Evolutionary conservation across 1,284 basidiomycete species (phyloP), one percentile per base, ranked within the genome.

Genomic region (Tylopilus microsporus): DNA sequence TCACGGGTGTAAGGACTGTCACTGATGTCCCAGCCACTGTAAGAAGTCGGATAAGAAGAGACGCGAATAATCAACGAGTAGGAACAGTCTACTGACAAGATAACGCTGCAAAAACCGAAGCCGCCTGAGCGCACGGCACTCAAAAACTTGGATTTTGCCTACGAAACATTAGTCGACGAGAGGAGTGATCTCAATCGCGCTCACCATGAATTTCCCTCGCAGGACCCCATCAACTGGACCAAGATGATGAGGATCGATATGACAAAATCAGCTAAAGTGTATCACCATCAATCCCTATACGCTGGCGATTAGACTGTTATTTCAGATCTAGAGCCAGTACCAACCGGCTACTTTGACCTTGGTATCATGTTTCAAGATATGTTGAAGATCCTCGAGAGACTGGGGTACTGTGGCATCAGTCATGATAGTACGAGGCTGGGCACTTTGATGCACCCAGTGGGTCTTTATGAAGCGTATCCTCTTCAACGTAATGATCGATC

Each of bases 301-400:
- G 13, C 32, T 49, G 34, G 37, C 39, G 49, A 61, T 25, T 52
- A 49, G 47, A 25, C 12, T 32, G 32, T 13, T 32, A 42, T 5
- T 37, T 42, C 48, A 52, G 19, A 50, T 34, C 12, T n/a, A 46
- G 42, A 53, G 49, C 46, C 6, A 25, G 21, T 39, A 74, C 82
- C 58, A 58, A 89, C 94, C 93, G 52, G 92, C 94, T 36, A 98
- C 90, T 76, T 97, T 97, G 70, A 98, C 86, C 74, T 95, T 96
- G 72, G 76, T 84, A 73, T 94, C 91, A 67, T 82, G 25, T 55
- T 70, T 65, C 56, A 95, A 77, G 25, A 86, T 70, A 13, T 70
- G 53, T 62, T 81, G 73, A 56, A 95, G 77, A 34, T 91, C 84
- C 18, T 82, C 74, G 2, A 86, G 60, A 37, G 82, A 80, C 46